Evolutionary conservation across 352 stramenopile genomes (phyloP).

Genomic region (Saprolegnia diclina): DNA sequence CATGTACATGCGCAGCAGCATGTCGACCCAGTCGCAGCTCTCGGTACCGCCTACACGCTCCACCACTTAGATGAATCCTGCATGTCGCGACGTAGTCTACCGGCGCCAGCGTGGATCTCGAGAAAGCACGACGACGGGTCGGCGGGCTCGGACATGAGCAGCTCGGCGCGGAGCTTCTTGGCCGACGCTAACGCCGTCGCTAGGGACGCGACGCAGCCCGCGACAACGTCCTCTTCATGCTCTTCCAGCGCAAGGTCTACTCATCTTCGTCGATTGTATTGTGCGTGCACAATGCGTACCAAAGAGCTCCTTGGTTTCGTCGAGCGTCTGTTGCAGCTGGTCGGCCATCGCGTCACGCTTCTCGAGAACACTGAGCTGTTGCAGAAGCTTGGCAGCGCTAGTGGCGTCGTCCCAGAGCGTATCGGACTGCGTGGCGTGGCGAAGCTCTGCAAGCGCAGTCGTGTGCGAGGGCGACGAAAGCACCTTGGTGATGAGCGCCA

Average conservation of each 20-base stretch:
- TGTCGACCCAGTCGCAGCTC: constrained; percentile 94
- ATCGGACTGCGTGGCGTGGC: constrained; percentile 38
- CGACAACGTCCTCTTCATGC: constrained; percentile 41
- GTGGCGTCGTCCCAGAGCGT: constrained; percentile 57
- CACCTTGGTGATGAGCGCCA: constrained; percentile 50
- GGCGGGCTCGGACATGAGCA: constrained; percentile 51
- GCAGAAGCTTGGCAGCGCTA: constrained; percentile 46
- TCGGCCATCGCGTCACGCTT: constrained; percentile 36
- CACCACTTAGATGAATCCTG: neutral
- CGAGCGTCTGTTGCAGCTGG: constrained; percentile 41
- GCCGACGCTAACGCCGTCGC: constrained; percentile 34
- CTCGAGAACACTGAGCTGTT: constrained; percentile 56
- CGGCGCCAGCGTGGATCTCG: constrained; percentile 73
- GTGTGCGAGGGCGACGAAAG: constrained; percentile 35
- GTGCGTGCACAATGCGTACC: neutral
- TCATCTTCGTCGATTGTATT: neutral
- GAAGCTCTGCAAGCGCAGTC: constrained; percentile 41
- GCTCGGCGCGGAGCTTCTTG: constrained; percentile 52
- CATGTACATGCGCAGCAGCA: constrained; percentile 95
- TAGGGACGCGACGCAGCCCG: constrained; percentile 48
- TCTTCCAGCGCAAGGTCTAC: constrained; percentile 52
- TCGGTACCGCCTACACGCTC: constrained; percentile 86
- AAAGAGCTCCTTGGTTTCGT: constrained; percentile 62
- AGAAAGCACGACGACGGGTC: constrained; percentile 65
- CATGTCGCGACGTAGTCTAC: constrained; percentile 1